Evolutionary conservation across 345 rosid species (phyloP), one percentile per base, ranked within the genome.

Genomic region (Litchi chinensis): DNA sequence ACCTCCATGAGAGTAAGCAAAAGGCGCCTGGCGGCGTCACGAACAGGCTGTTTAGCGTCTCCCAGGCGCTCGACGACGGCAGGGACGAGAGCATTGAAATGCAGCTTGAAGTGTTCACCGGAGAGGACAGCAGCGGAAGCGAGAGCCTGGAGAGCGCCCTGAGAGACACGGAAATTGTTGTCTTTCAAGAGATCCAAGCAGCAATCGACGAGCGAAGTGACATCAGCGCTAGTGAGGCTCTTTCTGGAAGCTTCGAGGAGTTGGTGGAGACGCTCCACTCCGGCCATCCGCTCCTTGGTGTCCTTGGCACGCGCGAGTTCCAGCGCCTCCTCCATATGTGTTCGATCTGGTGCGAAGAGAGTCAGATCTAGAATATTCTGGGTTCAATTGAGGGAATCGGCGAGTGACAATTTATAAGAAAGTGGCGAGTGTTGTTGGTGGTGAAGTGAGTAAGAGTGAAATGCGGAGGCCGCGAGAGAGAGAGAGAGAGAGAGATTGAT

Each of bases 1-100:
- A 94, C 99, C 99, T 96, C 98, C 99, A 96, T 96, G n/a, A 96
- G 94, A 76, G 99, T 96, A 22, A 95, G 93, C 84, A 96, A 78
- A 64, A 96, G 84, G 40, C 99, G 92, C 79, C 98, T 88, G 7
- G 99, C 98, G 18, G 99, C 98, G 76, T 96, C 98, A 37, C 99
- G 82, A 41, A 96, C 99, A 0, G 99, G 99, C 79, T 96, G 99
- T 76, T 94, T 96, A 26, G 87, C 88, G 66, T 96, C 98, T 8
- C 98, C 99, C 28, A 94, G 82, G 2, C 99, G 88, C 83, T 96
- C 99, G 0, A 96, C 99, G 10, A 87, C 98, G 43, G 98, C 97
- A 5, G 99, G 98, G 15, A 94, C 93, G 16, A 96, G 93, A 9
- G 97, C 97, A 68, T 94, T 96, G 83, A 96, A 90, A 83, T 96